Conservation (phyloP, 148 eudicot genomes). For the Rhododendron griersonianum region DNA sequence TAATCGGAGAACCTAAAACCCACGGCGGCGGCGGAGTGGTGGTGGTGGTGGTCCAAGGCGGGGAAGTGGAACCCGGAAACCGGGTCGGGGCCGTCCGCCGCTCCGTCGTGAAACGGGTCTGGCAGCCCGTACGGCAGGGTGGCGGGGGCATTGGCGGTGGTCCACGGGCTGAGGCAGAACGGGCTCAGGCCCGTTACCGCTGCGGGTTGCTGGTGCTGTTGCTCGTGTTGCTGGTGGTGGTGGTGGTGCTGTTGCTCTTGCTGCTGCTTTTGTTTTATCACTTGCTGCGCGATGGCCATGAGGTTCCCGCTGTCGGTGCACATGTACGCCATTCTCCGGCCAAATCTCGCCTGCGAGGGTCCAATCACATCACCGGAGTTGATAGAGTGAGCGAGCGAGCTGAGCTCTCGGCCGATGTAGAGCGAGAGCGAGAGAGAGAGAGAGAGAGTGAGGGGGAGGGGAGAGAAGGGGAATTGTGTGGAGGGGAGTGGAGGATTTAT, state of each 20-base stretch:
- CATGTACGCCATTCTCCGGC: conserved; percentile 75
- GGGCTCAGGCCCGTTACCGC: conserved; percentile 20
- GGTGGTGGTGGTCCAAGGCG: conserved; percentile 34
- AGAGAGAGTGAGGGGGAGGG: neutral
- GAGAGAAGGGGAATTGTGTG: neutral
- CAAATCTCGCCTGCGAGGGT: conserved; percentile 10
- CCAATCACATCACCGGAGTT: conserved; percentile 10
- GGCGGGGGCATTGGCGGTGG: conserved; percentile 26
- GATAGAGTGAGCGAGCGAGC: too few relatives aligned
- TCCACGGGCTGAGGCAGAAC: conserved; percentile 42
- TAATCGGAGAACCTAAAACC: conserved; percentile 54
- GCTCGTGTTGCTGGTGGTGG: conserved; percentile 32
- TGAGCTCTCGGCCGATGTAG: neutral
- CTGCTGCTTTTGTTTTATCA: conserved; percentile 75
- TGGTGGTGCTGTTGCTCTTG: conserved; percentile 52
- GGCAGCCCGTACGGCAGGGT: conserved; percentile 27
- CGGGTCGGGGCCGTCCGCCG: conserved; percentile 28
- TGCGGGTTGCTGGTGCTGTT: conserved; percentile 24
- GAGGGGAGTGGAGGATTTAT: neutral
- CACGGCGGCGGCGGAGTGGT: neutral
- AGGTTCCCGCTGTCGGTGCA: conserved; percentile 94
- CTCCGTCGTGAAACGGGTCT: conserved; percentile 51
- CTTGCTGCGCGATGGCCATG: conserved; percentile 96
- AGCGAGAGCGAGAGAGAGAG: neutral
- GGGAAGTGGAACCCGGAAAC: conserved; percentile 44